These are phyloP conservation scores for Iberis amara DNA, from an alignment of 441 rosid species.

Conservation along the genomic window DNA sequence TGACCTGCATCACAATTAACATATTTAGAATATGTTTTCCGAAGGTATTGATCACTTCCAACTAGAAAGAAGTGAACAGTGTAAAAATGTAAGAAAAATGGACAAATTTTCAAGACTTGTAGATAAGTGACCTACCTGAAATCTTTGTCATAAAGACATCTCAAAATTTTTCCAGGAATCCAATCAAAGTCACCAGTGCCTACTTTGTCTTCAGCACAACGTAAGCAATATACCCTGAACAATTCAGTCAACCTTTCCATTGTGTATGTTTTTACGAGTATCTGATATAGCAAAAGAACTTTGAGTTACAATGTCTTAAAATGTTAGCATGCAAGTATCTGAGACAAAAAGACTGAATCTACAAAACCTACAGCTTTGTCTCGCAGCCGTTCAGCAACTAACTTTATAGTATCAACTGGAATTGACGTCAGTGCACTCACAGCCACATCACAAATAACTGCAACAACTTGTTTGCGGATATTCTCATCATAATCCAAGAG, in stretches of 20 bases:
- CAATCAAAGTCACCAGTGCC: conserved; percentile 63
- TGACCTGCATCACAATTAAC: conserved; percentile 60
- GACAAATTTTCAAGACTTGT: neutral
- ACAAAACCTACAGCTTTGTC: conserved; percentile 81
- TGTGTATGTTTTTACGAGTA: conserved; percentile 78
- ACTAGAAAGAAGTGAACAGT: conserved; percentile 2
- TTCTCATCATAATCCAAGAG: conserved; percentile 97
- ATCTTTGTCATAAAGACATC: conserved; percentile 95
- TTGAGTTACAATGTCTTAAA: conserved; percentile 19
- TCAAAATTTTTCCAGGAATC: conserved; percentile 96
- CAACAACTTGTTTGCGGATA: conserved; percentile 93
- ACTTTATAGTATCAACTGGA: conserved; percentile 72
- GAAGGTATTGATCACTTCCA: conserved; percentile 7
- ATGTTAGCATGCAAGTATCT: conserved; percentile 4
- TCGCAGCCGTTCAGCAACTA: conserved; percentile 86
- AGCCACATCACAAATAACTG: conserved; percentile 82
- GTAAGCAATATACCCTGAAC: conserved; percentile 59
- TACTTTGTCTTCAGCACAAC: conserved; percentile 44
- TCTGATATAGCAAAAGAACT: conserved; percentile 39
- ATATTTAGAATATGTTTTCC: conserved; percentile 6
- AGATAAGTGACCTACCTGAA: conserved; percentile 50
- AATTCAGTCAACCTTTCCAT: conserved; percentile 92
- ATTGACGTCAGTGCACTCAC: conserved; percentile 58
- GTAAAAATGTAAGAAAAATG: conserved; percentile 1
- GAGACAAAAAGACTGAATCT: conserved; percentile 25